A percentile compares a stretch with the other conserved stretches of the same genome.
Conservation (phyloP, 2,329 filamentous ascomycete genomes). For the Fusarium miscanthi region DNA sequence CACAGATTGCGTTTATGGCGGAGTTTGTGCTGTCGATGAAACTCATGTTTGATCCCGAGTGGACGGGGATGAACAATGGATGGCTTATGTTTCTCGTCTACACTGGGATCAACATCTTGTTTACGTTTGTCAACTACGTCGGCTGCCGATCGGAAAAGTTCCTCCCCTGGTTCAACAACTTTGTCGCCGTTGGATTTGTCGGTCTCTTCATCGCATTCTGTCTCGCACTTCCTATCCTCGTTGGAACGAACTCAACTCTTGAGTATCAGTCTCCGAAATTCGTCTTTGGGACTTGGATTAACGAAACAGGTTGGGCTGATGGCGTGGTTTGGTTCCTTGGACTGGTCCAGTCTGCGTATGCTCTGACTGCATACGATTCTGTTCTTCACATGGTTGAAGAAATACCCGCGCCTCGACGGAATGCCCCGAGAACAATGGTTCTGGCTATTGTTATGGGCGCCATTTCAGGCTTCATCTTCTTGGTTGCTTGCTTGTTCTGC, state of each 20-base stretch:
- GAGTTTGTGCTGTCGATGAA: constrained; percentile 65
- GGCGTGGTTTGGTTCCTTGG: constrained; percentile 68
- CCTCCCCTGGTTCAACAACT: constrained; percentile 64
- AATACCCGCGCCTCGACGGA: constrained; percentile 62
- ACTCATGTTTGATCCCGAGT: constrained; percentile 62
- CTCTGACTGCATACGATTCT: constrained; percentile 62
- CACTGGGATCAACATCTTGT: constrained; percentile 59
- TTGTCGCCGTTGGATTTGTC: constrained; percentile 64
- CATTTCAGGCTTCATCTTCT: constrained; percentile 60
- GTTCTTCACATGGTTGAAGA: constrained; percentile 70
- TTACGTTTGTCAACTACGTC: constrained; percentile 63
- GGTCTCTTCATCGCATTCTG: constrained; percentile 62
- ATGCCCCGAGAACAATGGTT: constrained; percentile 62
- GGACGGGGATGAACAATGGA: constrained; percentile 55
- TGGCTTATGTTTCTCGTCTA: constrained; percentile 69
- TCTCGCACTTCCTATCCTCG: constrained; percentile 62
- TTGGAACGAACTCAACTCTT: constrained; percentile 57
- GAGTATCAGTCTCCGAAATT: constrained; percentile 61
- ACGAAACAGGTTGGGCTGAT: constrained; percentile 59
- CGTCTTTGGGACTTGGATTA: constrained; percentile 62
- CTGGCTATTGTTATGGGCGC: constrained; percentile 61
- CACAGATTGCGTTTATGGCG: constrained; percentile 67
- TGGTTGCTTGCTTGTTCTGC: constrained; percentile 61
- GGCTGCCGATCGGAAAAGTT: constrained; percentile 58
- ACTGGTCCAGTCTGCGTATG: constrained; percentile 66